A percentile compares a stretch with the other conserved stretches of the same genome.
Conservation (phyloP, 148 eudicot species). For the Persicaria tinctoria region DNA sequence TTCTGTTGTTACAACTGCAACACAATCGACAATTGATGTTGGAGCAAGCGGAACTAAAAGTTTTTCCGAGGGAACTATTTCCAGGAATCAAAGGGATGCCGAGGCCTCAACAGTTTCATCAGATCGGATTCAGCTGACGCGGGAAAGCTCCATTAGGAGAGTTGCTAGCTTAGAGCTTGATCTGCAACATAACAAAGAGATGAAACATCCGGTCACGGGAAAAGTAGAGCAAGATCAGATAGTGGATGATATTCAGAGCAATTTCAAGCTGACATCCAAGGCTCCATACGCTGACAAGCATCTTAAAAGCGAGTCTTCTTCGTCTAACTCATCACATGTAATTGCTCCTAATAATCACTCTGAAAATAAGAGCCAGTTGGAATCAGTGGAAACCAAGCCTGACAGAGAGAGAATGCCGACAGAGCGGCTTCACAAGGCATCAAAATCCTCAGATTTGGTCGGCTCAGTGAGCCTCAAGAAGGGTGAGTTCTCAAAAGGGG, state of each 20-base stretch:
- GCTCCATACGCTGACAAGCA: neutral
- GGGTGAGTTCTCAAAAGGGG: neutral
- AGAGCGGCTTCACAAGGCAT: neutral
- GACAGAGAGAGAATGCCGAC: neutral
- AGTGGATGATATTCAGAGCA: neutral
- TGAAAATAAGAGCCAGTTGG: conserved; percentile 15
- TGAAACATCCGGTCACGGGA: neutral
- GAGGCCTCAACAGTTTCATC: neutral
- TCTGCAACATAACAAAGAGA: neutral
- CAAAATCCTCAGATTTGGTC: neutral
- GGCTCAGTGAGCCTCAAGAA: neutral
- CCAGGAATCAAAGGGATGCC: neutral
- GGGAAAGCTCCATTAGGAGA: neutral
- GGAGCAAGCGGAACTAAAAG: conserved; percentile 1
- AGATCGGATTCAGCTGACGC: neutral
- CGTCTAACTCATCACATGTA: conserved; percentile 22
- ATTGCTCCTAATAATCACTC: conserved; percentile 16
- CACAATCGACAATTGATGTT: neutral
- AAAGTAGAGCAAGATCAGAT: neutral
- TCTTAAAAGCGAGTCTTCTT: conserved; percentile 21
- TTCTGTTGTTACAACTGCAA: neutral
- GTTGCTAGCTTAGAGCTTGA: neutral
- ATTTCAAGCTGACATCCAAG: neutral
- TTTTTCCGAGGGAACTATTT: conserved; percentile 1
- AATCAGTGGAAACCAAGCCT: conserved; percentile 15